These are phyloP conservation scores for Fusarium globosum DNA, from an alignment of 2,329 filamentous ascomycete species.

Conservation along the genomic window DNA sequence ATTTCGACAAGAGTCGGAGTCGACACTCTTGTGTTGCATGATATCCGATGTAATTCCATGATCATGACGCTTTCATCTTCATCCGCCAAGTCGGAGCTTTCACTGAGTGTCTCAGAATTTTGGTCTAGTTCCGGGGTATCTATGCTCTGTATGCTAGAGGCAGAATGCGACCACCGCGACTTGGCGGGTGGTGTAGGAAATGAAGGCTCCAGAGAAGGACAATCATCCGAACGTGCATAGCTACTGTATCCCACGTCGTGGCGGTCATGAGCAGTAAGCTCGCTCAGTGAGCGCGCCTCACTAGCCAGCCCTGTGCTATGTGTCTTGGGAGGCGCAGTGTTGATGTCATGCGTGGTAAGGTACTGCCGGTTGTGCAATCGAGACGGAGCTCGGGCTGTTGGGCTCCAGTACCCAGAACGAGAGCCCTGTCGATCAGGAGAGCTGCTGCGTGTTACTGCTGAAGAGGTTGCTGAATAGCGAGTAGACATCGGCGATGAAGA, in stretches of 20 bases:
- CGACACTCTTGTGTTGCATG: background rate
- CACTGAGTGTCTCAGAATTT: background rate
- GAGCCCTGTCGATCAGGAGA: background rate
- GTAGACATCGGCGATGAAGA: background rate
- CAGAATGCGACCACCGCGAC: background rate
- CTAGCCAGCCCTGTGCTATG: background rate
- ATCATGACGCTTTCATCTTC: background rate
- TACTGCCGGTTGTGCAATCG: background rate
- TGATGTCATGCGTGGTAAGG: background rate
- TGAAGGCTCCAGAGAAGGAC: background rate
- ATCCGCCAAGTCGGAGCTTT: fast-evolving
- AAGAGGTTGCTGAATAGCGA: too few relatives aligned
- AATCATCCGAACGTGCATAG: background rate
- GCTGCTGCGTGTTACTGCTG: background rate
- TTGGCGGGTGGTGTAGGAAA: background rate
- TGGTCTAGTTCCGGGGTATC: background rate
- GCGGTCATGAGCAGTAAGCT: background rate
- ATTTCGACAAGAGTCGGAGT: background rate
- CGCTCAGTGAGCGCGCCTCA: background rate
- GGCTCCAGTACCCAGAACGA: background rate
- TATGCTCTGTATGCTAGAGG: background rate
- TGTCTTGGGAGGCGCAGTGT: fast-evolving
- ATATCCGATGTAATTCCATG: background rate
- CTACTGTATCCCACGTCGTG: background rate
- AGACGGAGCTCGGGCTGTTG: background rate